These are phyloP conservation scores for Physcomitrellopsis africana DNA, from an alignment of 225 moss, liverwort and hornwort genomes.

Conservation along the genomic window DNA sequence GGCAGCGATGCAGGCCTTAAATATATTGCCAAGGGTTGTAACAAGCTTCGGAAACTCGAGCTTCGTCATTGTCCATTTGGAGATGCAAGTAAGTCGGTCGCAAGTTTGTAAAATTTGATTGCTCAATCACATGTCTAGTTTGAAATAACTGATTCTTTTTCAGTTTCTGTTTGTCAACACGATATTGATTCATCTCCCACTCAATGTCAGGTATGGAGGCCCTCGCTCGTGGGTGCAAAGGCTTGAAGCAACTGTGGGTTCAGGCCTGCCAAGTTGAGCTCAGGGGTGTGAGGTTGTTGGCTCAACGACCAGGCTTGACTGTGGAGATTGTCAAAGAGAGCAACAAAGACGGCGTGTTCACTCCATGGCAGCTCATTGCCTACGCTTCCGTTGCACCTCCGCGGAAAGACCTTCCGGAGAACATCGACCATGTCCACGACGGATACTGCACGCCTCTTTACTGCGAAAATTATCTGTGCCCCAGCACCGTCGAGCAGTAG, in stretches of 20 bases:
- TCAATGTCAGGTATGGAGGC: slow-evolving; percentile 55
- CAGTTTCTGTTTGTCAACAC: not conserved
- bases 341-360: slow-evolving; percentile 28
- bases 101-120: not conserved
- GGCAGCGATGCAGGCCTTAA: slow-evolving; percentile 50
- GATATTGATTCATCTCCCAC: not conserved
- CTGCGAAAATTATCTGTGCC: slow-evolving; percentile 46
- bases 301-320: slow-evolving; percentile 38
- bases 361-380: slow-evolving; percentile 64
- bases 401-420: slow-evolving; percentile 53
- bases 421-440: slow-evolving; percentile 52
- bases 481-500: slow-evolving; percentile 39
- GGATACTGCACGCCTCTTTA: slow-evolving; percentile 44
- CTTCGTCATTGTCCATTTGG: slow-evolving; percentile 62
- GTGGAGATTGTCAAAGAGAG: slow-evolving; percentile 63
- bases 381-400: slow-evolving; percentile 49
- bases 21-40: slow-evolving; percentile 46
- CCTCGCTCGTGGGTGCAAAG: slow-evolving; percentile 45
- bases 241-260: slow-evolving; percentile 62
- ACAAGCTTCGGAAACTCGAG: slow-evolving; percentile 58
- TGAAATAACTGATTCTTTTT: not conserved
- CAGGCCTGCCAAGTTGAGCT: slow-evolving; percentile 67
- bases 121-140: not conserved
- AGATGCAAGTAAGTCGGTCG: slow-evolving; percentile 43
- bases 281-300: slow-evolving; percentile 51